Evolutionary conservation across 305 asterid genomes (phyloP), one percentile per base, ranked within the genome.

Genomic region (Fraxinus greggii): DNA sequence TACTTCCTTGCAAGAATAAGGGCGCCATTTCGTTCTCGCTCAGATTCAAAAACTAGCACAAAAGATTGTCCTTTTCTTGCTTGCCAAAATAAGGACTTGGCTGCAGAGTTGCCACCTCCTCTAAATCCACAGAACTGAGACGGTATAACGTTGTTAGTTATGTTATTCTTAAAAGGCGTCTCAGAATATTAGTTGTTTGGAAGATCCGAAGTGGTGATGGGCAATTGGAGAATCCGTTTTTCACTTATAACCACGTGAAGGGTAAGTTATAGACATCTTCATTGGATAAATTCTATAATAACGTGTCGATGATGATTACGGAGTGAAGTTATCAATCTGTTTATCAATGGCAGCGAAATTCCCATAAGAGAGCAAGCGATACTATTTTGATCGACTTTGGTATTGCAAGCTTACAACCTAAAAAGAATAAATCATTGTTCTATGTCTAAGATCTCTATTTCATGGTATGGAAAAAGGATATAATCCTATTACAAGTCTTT

Each of bases 81-180:
- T 87, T 90, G 98, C 99, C 99, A 96, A 85, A 87, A 96, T 80
- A 96, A 90, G 13, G 98, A 92, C 89, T 96, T 96, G 28, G 97
- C 92, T 26, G 99, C 97, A 51, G 98, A 88, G 87, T 93, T 96
- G 72, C 99, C 99, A 0, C 99, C 99, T 70, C 99, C 99, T 89
- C 99, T 90, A 83, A 96, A 96, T 80, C 99, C 99, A 78, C 95
- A 94, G 51, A 94, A 90, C 98, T 95, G 89, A 77, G 69, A 63
- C 31, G 35, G 48, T 33, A 42, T 5, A 45, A n/a, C 13, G 3
- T 70, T 73, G 67, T 77, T 36, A 65, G 36, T 29, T 35, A 72
- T 67, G 28, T n/a, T 26, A 9, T 36, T 72, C 59, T 19, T 28
- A 31, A 15, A 29, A 26, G 21, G 6, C 1, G 1, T 26, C 35